These are phyloP conservation scores for Fagopyrum homotropicum DNA, from an alignment of 148 eudicot genomes.

Conservation along the genomic window DNA sequence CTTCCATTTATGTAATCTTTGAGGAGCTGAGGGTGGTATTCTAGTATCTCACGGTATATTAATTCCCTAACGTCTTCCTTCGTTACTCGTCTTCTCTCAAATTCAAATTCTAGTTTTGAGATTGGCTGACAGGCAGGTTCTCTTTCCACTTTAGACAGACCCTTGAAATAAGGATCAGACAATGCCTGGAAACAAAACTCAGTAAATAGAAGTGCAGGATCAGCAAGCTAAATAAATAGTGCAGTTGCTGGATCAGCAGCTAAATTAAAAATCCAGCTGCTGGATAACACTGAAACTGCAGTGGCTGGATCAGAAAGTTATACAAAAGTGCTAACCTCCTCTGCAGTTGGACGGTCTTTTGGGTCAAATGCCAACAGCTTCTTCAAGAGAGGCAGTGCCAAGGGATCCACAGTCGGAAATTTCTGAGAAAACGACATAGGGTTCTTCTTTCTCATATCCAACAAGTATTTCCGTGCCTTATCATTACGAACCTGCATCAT, in stretches of 20 bases:
- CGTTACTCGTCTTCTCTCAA: constrained; percentile 83
- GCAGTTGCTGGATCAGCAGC: too few relatives aligned
- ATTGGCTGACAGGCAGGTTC: constrained; percentile 93
- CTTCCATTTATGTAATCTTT: constrained; percentile 60
- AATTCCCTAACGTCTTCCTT: constrained; percentile 94
- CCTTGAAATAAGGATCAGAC: constrained; percentile 92
- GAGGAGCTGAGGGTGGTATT: constrained; percentile 92
- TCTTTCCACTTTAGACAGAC: constrained; percentile 78
- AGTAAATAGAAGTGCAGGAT: too few relatives aligned
- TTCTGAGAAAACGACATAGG: constrained; percentile 68
- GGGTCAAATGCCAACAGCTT: constrained; percentile 92
- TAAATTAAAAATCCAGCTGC: too few relatives aligned
- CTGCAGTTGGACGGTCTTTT: constrained; percentile 85
- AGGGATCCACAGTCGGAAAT: constrained; percentile 79
- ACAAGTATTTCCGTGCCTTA: constrained; percentile 79
- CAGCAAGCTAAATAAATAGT: too few relatives aligned
- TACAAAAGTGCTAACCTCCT: constrained; percentile 46
- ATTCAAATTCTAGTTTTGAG: constrained; percentile 94
- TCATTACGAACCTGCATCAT: constrained; percentile 66
- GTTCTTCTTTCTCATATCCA: constrained; percentile 83
- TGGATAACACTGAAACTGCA: too few relatives aligned
- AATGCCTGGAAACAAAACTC: constrained; percentile 50
- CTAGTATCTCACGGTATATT: constrained; percentile 90
- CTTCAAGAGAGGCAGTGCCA: constrained; percentile 66
- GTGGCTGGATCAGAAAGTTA: too few relatives aligned